phyloP scores from a whole-genome alignment of 2,329 filamentous ascomycete genomes.

The Penicillium sp. region DNA sequence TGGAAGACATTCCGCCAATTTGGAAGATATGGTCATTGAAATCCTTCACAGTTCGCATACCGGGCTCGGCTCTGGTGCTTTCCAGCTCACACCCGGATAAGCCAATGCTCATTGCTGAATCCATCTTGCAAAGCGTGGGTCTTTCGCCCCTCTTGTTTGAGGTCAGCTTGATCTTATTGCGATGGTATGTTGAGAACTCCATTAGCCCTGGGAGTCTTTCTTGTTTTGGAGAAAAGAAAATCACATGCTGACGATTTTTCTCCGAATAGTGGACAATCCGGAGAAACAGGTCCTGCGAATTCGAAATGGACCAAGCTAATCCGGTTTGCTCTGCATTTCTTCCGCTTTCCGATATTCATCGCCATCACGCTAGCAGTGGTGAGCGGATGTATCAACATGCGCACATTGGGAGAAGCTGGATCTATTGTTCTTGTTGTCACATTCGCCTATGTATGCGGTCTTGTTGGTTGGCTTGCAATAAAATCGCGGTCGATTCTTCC shows the following conservation, averaged over 20 bases:
- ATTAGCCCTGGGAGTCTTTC: neutral
- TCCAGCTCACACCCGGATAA: slow-evolving; percentile 14
- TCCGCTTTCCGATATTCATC: slow-evolving; percentile 24
- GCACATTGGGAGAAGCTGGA: slow-evolving; percentile 16
- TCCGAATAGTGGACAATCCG: slow-evolving; percentile 22
- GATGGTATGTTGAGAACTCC: slow-evolving; percentile 16
- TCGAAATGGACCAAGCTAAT: slow-evolving; percentile 21
- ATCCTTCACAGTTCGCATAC: slow-evolving; percentile 23
- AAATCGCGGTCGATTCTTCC: slow-evolving; percentile 18
- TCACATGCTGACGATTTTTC: neutral
- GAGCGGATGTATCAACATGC: slow-evolving; percentile 15
- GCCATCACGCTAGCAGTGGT: slow-evolving; percentile 24
- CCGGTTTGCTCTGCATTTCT: slow-evolving; percentile 22
- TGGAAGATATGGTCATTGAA: neutral
- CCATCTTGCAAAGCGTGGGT: slow-evolving; percentile 22
- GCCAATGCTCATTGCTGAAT: slow-evolving; percentile 20
- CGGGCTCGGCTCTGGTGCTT: slow-evolving; percentile 22
- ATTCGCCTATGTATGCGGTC: slow-evolving; percentile 21
- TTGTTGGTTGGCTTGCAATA: slow-evolving; percentile 19
- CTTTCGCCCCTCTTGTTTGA: slow-evolving; percentile 31
- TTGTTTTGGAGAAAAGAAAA: too few species aligned
- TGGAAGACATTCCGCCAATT: neutral
- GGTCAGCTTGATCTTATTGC: slow-evolving; percentile 25
- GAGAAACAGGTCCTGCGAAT: slow-evolving; percentile 23
- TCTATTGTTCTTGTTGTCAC: slow-evolving; percentile 19